Conservation (phyloP, 257 asterid genomes). For the Nicotiana otophora region DNA sequence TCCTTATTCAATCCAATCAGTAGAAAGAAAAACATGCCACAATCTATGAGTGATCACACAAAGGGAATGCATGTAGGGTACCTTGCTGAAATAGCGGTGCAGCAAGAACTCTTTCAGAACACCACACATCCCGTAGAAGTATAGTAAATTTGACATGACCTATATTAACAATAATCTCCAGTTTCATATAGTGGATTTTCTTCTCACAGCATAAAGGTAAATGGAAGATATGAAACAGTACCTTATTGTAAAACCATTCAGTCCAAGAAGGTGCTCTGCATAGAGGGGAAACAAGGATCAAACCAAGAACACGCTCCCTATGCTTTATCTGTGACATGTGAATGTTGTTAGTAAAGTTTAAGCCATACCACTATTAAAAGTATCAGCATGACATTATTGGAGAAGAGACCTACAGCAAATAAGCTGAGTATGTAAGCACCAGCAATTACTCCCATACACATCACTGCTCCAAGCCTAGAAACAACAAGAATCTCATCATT, state of each 20-base stretch:
- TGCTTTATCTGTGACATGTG: slow-evolving; percentile 54
- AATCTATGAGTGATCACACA: background rate
- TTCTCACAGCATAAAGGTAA: background rate
- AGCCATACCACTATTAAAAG: background rate
- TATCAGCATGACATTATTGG: background rate
- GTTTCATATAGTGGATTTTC: slow-evolving; percentile 1
- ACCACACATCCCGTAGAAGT: slow-evolving; percentile 79
- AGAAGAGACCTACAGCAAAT: slow-evolving; percentile 60
- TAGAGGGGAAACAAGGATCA: slow-evolving; percentile 87
- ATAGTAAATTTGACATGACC: slow-evolving; percentile 89
- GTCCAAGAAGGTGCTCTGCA: slow-evolving; percentile 91
- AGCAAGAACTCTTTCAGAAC: slow-evolving; percentile 75
- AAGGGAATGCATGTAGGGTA: slow-evolving; percentile 19
- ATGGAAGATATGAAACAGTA: slow-evolving; percentile 12
- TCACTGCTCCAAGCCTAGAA: slow-evolving; percentile 85
- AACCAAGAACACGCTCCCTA: slow-evolving; percentile 82
- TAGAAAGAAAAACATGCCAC: background rate
- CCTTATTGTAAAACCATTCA: slow-evolving; percentile 92
- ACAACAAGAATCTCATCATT: slow-evolving; percentile 17
- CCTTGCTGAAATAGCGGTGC: slow-evolving; percentile 85
- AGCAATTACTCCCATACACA: slow-evolving; percentile 94
- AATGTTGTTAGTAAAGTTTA: background rate
- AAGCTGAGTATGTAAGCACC: slow-evolving; percentile 87
- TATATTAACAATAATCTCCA: slow-evolving; percentile 20
- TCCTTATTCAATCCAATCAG: background rate